Evolutionary conservation across 495 filamentous ascomycete species (phyloP), one percentile per base, ranked within the genome.

Genomic region (Diplogelasinospora grovesii): DNA sequence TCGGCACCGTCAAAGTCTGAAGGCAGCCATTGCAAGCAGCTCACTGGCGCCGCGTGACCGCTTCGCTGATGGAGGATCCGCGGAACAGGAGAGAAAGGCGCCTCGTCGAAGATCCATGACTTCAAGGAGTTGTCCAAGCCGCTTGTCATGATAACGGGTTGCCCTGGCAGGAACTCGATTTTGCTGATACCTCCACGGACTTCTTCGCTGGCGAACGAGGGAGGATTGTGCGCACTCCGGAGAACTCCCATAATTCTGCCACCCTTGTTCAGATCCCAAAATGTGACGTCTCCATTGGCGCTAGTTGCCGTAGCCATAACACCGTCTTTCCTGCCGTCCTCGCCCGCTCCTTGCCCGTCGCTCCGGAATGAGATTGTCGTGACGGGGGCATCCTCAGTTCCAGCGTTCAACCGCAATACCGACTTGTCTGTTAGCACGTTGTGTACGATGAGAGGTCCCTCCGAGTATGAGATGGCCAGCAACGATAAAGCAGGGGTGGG

Each of bases 191-290:
- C 81, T 6, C 71, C 74, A 5, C 73, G 66, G 10, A 75, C 59
- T 0, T 50, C 53, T 13, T 46, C 36, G 9, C 64, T 56, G 16
- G 62, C 63, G 15, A 63, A 53, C 6, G 75, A 73, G 3, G 82
- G 79, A 9, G 84, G 77, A 51, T 84, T 81, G 58, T 99, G 92
- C 4, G 89, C 92, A 15, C 82, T 81, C 35, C 88, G 80, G 19
- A 97, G 72, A 9, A 89, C 69, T 15, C 89, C 89, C 56, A 78
- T 81, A 37, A 92, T 75, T 40, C 84, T 77, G 4, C 88, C 86
- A 2, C 87, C 89, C 14, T 83, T 71, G 48, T 95, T 92, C 35
- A 99, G 71, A 60, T 97, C 90, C 93, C 93, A 99, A 45, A 99
- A 76, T 1, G 86, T 94, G 28, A 97, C 76, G 64, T 96, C 89